These are phyloP conservation scores for Verticillium isaacii DNA, from an alignment of 2,329 filamentous ascomycete genomes.

Conservation along the genomic window DNA sequence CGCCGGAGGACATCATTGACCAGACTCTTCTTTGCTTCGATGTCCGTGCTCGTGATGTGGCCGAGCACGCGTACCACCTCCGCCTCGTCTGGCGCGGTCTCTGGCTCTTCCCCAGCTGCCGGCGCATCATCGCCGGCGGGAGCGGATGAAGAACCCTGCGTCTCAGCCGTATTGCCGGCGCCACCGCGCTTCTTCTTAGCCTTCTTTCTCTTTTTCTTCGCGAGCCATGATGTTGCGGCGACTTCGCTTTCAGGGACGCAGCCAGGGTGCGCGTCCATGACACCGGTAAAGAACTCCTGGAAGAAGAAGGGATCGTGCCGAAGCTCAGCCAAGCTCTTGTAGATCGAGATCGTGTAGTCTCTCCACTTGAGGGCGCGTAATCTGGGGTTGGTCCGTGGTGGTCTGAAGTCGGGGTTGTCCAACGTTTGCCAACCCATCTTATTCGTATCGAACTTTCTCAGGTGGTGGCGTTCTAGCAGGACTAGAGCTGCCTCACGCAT, in stretches of 20 bases:
- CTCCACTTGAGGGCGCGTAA: background rate
- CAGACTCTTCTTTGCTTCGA: conserved; percentile 6
- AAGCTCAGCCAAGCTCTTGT: background rate
- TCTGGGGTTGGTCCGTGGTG: background rate
- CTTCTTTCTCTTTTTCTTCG: background rate
- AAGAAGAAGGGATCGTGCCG: background rate
- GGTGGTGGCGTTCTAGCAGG: background rate
- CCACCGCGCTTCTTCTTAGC: background rate
- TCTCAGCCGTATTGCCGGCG: background rate
- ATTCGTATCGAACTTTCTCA: background rate
- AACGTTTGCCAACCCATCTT: background rate
- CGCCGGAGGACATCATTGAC: conserved; percentile 7
- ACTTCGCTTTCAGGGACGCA: background rate
- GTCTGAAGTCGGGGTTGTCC: background rate
- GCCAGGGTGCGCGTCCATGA: background rate
- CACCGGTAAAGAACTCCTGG: background rate
- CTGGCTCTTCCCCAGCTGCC: background rate
- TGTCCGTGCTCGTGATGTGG: conserved; percentile 3
- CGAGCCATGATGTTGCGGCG: background rate
- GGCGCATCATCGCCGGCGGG: background rate
- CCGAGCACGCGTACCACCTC: background rate
- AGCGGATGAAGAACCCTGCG: background rate
- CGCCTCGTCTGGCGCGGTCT: background rate
- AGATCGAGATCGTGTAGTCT: background rate
- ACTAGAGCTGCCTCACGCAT: background rate